Conservation (phyloP, 306 rosid species). For the Cucumis melo region DNA sequence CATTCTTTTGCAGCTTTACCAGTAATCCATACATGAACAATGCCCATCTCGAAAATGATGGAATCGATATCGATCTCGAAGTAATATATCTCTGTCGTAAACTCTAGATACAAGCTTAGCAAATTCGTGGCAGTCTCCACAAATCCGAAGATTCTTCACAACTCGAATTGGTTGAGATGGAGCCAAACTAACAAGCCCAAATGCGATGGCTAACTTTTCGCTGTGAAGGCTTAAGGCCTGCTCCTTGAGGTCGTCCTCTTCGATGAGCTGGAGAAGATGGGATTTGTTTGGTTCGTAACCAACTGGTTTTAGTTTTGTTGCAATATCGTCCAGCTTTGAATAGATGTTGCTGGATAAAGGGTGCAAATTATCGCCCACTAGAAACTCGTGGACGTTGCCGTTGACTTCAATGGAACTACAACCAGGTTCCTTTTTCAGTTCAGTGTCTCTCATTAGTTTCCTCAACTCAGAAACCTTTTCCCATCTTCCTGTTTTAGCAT, state of each 20-base stretch:
- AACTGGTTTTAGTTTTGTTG: conserved; percentile 23
- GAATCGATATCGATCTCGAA: conserved; percentile 51
- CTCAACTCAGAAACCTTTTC: conserved; percentile 46
- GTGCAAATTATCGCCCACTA: conserved; percentile 43
- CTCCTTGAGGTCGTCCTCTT: conserved; percentile 46
- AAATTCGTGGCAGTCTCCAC: conserved; percentile 45
- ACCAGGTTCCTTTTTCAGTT: conserved; percentile 45
- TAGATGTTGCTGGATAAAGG: conserved; percentile 31
- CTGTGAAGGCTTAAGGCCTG: conserved; percentile 40
- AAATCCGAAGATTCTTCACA: conserved; percentile 56
- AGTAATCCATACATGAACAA: conserved; percentile 51
- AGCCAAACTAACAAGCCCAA: conserved; percentile 33
- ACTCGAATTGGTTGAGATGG: conserved; percentile 45
- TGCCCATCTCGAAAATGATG: conserved; percentile 46
- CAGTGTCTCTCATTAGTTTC: conserved; percentile 41
- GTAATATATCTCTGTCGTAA: conserved; percentile 34
- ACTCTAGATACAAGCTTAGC: conserved; percentile 44
- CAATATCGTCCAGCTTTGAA: conserved; percentile 44
- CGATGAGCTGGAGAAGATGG: conserved; percentile 33
- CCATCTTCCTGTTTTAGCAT: conserved; percentile 46
- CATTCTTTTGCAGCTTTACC: conserved; percentile 17
- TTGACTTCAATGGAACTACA: conserved; percentile 44
- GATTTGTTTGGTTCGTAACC: conserved; percentile 45
- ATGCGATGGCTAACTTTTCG: conserved; percentile 52
- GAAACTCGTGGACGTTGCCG: conserved; percentile 35